Evolutionary conservation across 768 basidiomycete genomes (phyloP), one percentile per base, ranked within the genome.

Genomic region (Mrakia blollopis): DNA sequence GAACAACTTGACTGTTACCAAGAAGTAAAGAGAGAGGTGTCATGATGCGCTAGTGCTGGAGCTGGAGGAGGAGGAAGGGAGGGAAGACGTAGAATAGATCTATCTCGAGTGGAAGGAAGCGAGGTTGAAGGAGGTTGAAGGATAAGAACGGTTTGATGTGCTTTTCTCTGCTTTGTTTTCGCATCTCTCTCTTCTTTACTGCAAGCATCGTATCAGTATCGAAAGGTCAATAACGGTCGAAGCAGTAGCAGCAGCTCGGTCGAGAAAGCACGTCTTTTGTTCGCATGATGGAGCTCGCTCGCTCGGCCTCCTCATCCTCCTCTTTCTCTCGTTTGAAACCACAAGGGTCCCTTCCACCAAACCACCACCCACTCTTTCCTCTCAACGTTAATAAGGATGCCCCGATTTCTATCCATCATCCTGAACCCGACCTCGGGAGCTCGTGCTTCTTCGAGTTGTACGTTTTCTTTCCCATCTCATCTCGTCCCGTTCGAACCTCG

Each of bases 1-100:
- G 92, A 94, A 98, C 86, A 89, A 86, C 77, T 85, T 92, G 83
- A 85, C 86, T 32, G 89, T 96, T 60, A 28, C 37, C 25, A 60
- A 41, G 57, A 71, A 54, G 69, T 71, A 68, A 41, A 68, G 37
- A 1, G 63, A 10, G 63, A n/a, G n/a, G n/a, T 35, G 9, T 9
- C 32, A 37, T 30, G 32, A 37, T 35, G 63, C 8, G 63, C 30
- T 61, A 13, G 11, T 35, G 63, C 3, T 25, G 63, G 21, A 21
- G 35, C 1, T n/a, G 21, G 63, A 39, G 23, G 63, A 25, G 23
- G 30, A 4, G 62, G 21, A 35, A 30, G 30, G 62, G 32, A 63
- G 63, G 32, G 37, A 30, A 35, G 30, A 18, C 16, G 63, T 63
- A 61, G 25, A 61, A 30, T 60, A 61, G 32, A 61, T n/a, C n/a